Evolutionary conservation across 176 grass and related monocot genomes (phyloP), one percentile per base, ranked within the genome.

Genomic region (Thinopyrum elongatum): DNA sequence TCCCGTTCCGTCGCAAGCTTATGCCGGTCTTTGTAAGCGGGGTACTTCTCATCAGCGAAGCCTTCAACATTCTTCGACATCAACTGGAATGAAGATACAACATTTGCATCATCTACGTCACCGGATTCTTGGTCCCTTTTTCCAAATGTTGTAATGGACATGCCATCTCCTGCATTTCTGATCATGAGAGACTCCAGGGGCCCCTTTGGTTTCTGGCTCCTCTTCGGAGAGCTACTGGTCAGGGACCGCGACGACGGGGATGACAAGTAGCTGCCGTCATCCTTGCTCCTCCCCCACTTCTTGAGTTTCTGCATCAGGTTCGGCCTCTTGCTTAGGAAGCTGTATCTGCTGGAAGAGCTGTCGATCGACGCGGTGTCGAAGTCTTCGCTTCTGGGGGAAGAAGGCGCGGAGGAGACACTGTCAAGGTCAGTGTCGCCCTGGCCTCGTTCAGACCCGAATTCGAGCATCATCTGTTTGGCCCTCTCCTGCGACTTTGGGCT

Each of bases 361-460:
- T 93, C 97, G 11, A 99, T 68, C 6, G 97, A 96, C 7, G 88
- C 74, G 69, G 80, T 99, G 88, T 99, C 97, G 21, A 94, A 99
- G 79, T 99, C 97, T 81, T 99, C 94, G 3, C 94, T 99, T 61
- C 92, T 89, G 3, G 88, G 86, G 8, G 93, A 91, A 27, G 93
- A 95, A 57, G 86, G 90, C 22, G 94, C 79, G 66, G 97, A 99
- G 49, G 97, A 99, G 36, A 58, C 82, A 76, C 88, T 99, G 27
- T 99, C 97, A 33, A 90, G 65, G 91, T 99, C 97, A 25, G 94
- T 96, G 67, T 99, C 97, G 31, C 95, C 95, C 5, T 95, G 96
- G 3, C 91, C 90, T 80, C 92, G 85, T 80, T 96, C 96, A 14
- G 94, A 98, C 81, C 94, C 92, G 2, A 95, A 98, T n/a, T 99